Conservation (phyloP, 371 early-diverging fungal genomes). For the Nematocida ironsii region DNA sequence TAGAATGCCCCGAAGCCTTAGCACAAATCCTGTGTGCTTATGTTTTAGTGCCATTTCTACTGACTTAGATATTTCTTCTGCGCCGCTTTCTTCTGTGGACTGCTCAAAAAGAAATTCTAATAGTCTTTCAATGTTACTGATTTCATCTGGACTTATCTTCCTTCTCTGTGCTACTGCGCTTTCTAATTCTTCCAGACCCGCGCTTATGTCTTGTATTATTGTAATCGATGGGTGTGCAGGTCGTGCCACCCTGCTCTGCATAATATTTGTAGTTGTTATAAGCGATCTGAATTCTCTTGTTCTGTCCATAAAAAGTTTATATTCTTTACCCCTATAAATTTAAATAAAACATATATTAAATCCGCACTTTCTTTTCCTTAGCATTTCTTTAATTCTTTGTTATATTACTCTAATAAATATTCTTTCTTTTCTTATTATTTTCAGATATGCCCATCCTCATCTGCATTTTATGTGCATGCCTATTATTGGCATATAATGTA, state of each 20-base stretch:
- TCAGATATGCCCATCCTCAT: no score
- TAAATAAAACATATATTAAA: slow-evolving; percentile 24
- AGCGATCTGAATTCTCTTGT: slow-evolving; percentile 64
- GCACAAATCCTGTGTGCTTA: slow-evolving; percentile 2
- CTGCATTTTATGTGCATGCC: no score
- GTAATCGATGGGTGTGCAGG: neutral
- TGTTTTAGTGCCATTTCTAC: neutral
- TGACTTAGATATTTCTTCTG: neutral
- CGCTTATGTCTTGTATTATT: neutral
- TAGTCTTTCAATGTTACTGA: neutral
- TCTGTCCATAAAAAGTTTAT: slow-evolving; percentile 65
- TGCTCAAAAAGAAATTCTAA: slow-evolving; percentile 2
- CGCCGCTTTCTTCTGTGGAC: neutral
- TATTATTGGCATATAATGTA: no score
- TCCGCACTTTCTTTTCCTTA: neutral
- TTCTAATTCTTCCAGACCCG: neutral
- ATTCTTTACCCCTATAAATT: slow-evolving; percentile 1
- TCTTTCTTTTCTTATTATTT: no score
- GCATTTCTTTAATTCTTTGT: no score
- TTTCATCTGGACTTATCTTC: neutral
- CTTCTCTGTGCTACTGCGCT: neutral
- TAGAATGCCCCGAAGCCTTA: neutral
- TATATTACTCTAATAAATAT: no score
- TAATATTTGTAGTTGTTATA: slow-evolving; percentile 57
- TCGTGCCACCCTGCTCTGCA: slow-evolving; percentile 45